Conservation (phyloP, 2,329 filamentous ascomycete species). For the Calonectria pseudoreteaudii region DNA sequence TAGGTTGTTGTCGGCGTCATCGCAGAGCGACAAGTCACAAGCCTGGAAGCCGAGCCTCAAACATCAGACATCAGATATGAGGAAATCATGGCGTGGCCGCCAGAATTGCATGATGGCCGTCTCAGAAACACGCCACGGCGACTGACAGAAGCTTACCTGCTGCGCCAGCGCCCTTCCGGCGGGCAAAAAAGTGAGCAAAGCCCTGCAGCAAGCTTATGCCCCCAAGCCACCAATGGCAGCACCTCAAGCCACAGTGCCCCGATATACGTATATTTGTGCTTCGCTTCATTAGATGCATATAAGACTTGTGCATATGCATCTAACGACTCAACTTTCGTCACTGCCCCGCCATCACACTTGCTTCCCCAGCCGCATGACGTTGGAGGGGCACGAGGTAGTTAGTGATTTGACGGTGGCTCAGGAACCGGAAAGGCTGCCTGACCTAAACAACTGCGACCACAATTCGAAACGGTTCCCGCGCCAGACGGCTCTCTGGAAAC, state of each 20-base stretch:
- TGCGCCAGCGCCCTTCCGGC: neutral
- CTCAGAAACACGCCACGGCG: slow-evolving; percentile 28
- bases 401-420: slow-evolving; percentile 5
- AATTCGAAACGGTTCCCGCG: slow-evolving; percentile 31
- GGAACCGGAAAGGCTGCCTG: slow-evolving; percentile 17
- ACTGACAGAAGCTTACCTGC: slow-evolving; percentile 12
- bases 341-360: slow-evolving; percentile 25
- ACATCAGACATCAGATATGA: slow-evolving; percentile 18
- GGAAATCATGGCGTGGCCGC: slow-evolving; percentile 22
- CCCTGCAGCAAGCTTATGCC: slow-evolving; percentile 8
- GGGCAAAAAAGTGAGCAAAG: slow-evolving; percentile 19
- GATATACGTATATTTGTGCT: neutral
- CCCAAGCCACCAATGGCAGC: slow-evolving; percentile 5
- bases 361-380: slow-evolving; percentile 22
- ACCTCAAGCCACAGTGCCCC: neutral
- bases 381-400: slow-evolving; percentile 22
- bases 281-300: neutral
- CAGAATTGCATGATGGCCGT: slow-evolving; percentile 27
- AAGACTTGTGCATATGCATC: neutral
- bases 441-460: slow-evolving; percentile 2
- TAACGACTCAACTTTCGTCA: neutral
- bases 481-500: slow-evolving; percentile 29
- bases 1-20: slow-evolving; percentile 2
- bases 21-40: slow-evolving; percentile 8
- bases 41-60: slow-evolving; percentile 1